Evolutionary conservation across 1,284 basidiomycete species (phyloP).

Genomic region (Cutaneotrichosporon curvatum): DNA sequence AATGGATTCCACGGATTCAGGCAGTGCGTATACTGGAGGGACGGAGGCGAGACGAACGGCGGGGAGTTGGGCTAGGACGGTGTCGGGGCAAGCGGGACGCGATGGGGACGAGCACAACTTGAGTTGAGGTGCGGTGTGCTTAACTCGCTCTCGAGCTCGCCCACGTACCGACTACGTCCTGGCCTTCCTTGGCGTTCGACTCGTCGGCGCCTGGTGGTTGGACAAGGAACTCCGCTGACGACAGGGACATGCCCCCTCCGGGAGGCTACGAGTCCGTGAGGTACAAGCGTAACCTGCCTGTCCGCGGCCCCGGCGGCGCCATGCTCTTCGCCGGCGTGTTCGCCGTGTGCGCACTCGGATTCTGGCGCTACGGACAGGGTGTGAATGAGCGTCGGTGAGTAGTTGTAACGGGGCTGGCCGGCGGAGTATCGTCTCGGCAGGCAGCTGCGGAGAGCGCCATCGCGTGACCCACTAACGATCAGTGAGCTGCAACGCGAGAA

Average conservation of each 20-base stretch:
- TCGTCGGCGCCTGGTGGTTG: no score
- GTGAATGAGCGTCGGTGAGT: slow-evolving; percentile 88
- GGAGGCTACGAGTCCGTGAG: slow-evolving; percentile 89
- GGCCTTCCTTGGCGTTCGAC: no score
- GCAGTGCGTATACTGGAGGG: slow-evolving; percentile 3
- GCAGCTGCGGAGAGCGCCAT: background rate
- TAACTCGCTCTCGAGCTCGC: background rate
- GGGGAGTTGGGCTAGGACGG: no score
- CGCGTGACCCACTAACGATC: slow-evolving; percentile 14
- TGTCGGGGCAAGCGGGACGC: no score
- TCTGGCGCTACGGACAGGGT: slow-evolving; percentile 83
- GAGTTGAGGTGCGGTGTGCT: no score
- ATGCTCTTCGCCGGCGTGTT: slow-evolving; percentile 78
- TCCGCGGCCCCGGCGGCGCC: slow-evolving; percentile 81
- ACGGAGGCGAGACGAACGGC: no score
- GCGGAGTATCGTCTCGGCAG: no score
- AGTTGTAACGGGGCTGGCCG: no score
- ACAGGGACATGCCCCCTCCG: slow-evolving; percentile 88
- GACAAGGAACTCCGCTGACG: no score
- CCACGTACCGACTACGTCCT: background rate
- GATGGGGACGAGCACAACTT: no score
- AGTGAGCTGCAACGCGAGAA: slow-evolving; percentile 93
- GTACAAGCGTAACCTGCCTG: slow-evolving; percentile 93
- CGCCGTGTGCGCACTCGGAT: slow-evolving; percentile 81
- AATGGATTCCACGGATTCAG: slow-evolving; percentile 9